Evolutionary conservation across 169 alveolate species (phyloP).

Genomic region (Besnoitia besnoiti): DNA sequence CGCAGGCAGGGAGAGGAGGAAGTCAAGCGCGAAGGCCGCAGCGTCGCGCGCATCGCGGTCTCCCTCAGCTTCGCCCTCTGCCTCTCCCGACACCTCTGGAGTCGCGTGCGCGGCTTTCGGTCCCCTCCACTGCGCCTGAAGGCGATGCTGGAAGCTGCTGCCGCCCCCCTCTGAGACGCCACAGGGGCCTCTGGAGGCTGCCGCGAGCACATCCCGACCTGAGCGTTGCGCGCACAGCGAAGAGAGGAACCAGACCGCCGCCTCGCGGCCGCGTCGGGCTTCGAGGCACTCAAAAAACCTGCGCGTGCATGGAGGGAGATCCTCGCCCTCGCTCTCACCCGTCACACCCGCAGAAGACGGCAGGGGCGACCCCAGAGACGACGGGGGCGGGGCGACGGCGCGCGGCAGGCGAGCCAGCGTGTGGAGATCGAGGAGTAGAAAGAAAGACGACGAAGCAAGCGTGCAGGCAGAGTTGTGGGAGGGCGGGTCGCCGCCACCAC

Average conservation of each 20-base stretch:
- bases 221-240: not conserved
- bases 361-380: not conserved
- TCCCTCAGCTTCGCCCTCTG: not conserved
- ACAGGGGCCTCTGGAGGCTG: not conserved
- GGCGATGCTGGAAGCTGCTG: too few species aligned
- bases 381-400: not conserved
- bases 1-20: not conserved
- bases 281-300: not conserved
- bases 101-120: too few species aligned
- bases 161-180: too few species aligned
- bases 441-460: not conserved
- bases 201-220: too few species aligned
- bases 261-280: not conserved
- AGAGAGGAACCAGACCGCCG: not conserved
- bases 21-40: not conserved
- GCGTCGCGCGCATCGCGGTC: not conserved
- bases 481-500: not conserved
- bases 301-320: not conserved
- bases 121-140: too few species aligned
- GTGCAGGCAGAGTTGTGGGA: not conserved
- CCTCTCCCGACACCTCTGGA: not conserved
- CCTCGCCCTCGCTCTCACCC: not conserved
- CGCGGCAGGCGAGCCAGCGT: not conserved
- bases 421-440: conserved; percentile 5
- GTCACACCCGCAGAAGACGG: not conserved